Conservation (phyloP, 805 yeast genomes). For the Metschnikowia corniflorae region DNA sequence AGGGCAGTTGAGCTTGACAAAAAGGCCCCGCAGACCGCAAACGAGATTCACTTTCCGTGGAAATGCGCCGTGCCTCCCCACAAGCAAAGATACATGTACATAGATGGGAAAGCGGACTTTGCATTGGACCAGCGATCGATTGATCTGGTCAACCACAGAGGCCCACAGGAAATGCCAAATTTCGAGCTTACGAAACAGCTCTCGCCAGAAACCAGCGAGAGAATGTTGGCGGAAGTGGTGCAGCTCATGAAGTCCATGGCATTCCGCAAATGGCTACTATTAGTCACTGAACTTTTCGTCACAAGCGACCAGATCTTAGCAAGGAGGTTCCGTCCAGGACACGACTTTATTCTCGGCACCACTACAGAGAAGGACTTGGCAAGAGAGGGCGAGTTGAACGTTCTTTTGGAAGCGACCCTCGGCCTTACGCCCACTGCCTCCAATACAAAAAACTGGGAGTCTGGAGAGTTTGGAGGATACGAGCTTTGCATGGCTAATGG, state of each 20-base stretch:
- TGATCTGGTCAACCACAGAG: constrained; percentile 27
- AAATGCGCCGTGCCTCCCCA: constrained; percentile 90
- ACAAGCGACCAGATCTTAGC: constrained; percentile 65
- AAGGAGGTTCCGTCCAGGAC: constrained; percentile 92
- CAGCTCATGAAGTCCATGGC: constrained; percentile 55
- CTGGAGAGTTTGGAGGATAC: constrained; percentile 92
- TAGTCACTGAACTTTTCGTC: constrained; percentile 59
- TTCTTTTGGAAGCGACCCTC: constrained; percentile 73
- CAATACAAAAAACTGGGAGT: constrained; percentile 68
- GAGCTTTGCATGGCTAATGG: constrained; percentile 80
- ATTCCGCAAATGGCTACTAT: constrained; percentile 66
- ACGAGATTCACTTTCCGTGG: constrained; percentile 73
- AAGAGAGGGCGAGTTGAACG: constrained; percentile 35
- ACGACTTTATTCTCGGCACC: constrained; percentile 90
- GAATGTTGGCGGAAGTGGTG: constrained; percentile 50
- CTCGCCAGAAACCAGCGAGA: constrained; percentile 26
- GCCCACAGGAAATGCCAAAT: constrained; percentile 54
- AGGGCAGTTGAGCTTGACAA: constrained; percentile 59
- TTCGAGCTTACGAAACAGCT: constrained; percentile 37
- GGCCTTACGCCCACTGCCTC: constrained; percentile 67
- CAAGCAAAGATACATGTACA: constrained; percentile 79
- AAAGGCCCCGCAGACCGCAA: constrained; percentile 52
- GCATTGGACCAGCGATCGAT: constrained; percentile 34
- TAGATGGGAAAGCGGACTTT: constrained; percentile 57
- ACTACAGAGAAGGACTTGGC: constrained; percentile 41